A percentile compares a stretch with the other conserved stretches of the same genome.
phyloP scores from a whole-genome alignment of 148 eudicot species.

The Chenopodium suecicum region DNA sequence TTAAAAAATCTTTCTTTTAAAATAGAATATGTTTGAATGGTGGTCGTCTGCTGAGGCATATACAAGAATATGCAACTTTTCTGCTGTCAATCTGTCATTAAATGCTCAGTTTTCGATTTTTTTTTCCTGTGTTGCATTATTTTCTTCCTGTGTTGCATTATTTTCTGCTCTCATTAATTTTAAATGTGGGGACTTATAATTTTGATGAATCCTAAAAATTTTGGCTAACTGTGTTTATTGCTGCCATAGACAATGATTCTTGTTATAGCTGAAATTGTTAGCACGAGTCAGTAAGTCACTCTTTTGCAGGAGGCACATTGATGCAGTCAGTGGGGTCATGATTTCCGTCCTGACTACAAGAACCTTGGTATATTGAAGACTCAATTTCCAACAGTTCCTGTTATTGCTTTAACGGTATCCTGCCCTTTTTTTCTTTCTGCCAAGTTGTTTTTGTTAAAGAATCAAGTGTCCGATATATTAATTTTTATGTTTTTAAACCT shows the following conservation, averaged over 20 bases:
- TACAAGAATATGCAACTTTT: background rate
- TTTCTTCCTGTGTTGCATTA: background rate
- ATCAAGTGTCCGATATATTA: slow-evolving; percentile 7
- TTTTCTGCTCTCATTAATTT: background rate
- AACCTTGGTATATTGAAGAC: slow-evolving; percentile 97
- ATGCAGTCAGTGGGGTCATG: slow-evolving; percentile 99
- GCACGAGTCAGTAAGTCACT: slow-evolving; percentile 15
- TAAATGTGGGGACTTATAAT: background rate
- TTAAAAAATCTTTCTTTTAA: background rate
- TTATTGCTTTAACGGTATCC: slow-evolving; percentile 92
- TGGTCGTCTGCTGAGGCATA: background rate
- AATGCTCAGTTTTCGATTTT: background rate
- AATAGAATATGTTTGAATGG: background rate
- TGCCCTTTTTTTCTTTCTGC: background rate
- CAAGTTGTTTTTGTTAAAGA: background rate
- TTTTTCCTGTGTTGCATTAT: background rate
- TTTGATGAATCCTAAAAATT: background rate
- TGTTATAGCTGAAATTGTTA: background rate
- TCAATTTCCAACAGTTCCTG: slow-evolving; percentile 87
- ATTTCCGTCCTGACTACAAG: slow-evolving; percentile 99
- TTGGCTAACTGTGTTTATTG: background rate
- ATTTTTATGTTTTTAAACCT: background rate
- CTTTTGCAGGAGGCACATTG: slow-evolving; percentile 91
- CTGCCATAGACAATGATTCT: background rate
- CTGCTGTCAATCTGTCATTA: background rate